Percentiles rank a stretch among this genome's conserved stretches.
Evolutionary conservation across 805 yeast genomes (phyloP).

Genomic region (Peterozyma toletana): DNA sequence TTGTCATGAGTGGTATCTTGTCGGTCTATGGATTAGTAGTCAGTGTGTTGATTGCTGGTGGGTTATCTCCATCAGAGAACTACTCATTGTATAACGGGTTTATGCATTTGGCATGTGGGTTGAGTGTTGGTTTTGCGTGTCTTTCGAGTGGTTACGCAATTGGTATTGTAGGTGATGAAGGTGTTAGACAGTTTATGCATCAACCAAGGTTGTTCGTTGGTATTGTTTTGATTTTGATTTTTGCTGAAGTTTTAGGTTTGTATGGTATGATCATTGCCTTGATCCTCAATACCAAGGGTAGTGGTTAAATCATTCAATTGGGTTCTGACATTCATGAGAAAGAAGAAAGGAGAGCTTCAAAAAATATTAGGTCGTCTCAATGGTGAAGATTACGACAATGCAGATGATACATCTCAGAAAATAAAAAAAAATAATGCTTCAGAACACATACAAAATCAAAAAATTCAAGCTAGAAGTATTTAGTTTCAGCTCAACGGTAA

Average conservation of each 20-base stretch:
- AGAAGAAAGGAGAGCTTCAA: not conserved
- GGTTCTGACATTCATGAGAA: not conserved
- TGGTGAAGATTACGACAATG: not conserved
- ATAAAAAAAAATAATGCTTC: not conserved
- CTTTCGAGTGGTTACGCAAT: conserved; percentile 96
- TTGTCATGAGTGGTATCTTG: conserved; percentile 95
- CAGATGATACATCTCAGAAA: not conserved
- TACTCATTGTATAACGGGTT: conserved; percentile 93
- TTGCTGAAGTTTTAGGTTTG: conserved; percentile 97
- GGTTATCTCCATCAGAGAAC: conserved; percentile 66
- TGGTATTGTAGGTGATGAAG: conserved; percentile 99
- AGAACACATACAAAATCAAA: no score
- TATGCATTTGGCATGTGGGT: conserved; percentile 95
- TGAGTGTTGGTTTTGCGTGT: conserved; percentile 94
- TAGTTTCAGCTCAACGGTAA: no score
- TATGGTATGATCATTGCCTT: conserved; percentile 95
- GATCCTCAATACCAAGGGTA: conserved; percentile 84
- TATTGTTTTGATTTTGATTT: conserved; percentile 95
- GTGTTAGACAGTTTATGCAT: conserved; percentile 97
- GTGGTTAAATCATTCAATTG: conserved; percentile 31
- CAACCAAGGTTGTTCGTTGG: conserved; percentile 98
- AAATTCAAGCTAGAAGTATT: no score
- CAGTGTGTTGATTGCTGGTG: conserved; percentile 91
- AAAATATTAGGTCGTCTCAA: not conserved
- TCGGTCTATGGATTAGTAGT: conserved; percentile 97